phyloP scores from a whole-genome alignment of 2,329 filamentous ascomycete species.

The Epichloe sp. region DNA sequence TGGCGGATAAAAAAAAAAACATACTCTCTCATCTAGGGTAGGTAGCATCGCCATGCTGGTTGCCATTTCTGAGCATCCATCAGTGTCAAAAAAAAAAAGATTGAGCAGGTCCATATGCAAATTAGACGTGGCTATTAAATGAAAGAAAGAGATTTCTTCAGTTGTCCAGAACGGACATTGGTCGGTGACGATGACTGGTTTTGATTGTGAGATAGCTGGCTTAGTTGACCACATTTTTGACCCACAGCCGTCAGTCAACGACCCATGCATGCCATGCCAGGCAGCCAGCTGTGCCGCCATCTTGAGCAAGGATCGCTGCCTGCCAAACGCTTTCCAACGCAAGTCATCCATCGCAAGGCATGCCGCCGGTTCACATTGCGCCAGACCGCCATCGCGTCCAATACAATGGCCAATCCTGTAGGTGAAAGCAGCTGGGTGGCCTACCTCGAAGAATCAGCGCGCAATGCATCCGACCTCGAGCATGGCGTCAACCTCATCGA shows the following conservation, averaged over 20 bases:
- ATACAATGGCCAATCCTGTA: conserved; percentile 42
- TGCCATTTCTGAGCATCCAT: no score
- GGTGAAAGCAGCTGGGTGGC: conserved; percentile 69
- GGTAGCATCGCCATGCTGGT: no score
- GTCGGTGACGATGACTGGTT: no score
- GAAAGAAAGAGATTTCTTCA: no score
- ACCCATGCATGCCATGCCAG: not conserved
- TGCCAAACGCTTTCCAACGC: not conserved
- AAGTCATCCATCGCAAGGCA: not conserved
- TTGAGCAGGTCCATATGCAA: no score
- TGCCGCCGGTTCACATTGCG: not conserved
- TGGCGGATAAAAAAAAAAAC: no score
- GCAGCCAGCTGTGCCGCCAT: not conserved
- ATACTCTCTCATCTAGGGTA: no score
- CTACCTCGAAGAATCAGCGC: conserved; percentile 59
- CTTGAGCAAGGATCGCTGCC: not conserved
- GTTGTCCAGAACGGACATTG: no score
- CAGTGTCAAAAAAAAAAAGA: no score
- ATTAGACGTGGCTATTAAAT: no score
- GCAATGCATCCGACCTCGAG: conserved; percentile 47
- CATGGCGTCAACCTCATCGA: conserved; percentile 58
- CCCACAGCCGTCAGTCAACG: not conserved
- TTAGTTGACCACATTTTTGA: no score
- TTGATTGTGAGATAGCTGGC: no score
- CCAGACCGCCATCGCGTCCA: conserved; percentile 4